phyloP scores from a whole-genome alignment of 306 rosid species.

The Macrotyloma uniflorum region DNA sequence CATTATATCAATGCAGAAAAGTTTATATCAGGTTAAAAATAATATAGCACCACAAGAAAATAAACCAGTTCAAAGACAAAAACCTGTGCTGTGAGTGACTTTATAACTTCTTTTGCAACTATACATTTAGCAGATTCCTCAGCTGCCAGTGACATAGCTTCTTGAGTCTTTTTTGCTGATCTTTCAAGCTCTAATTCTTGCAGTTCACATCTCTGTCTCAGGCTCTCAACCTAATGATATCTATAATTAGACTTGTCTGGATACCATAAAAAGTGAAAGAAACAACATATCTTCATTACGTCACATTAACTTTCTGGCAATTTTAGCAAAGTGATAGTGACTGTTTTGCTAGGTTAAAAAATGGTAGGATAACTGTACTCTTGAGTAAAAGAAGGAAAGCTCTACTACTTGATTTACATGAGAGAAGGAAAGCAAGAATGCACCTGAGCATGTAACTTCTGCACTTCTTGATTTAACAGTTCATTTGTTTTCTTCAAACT shows the following conservation, averaged over 20 bases:
- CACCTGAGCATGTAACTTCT: conserved; percentile 81
- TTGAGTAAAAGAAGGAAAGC: neutral
- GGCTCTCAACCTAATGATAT: conserved; percentile 73
- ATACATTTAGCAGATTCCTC: conserved; percentile 85
- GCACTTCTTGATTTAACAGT: conserved; percentile 80
- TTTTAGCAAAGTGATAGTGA: conserved; percentile 11
- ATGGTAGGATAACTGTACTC: neutral
- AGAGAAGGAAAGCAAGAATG: conserved; percentile 27
- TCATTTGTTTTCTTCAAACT: conserved; percentile 93
- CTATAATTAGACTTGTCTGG: conserved; percentile 33
- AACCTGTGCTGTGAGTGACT: conserved; percentile 92
- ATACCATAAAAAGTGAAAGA: conserved; percentile 11
- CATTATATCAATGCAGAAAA: neutral
- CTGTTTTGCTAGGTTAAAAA: neutral
- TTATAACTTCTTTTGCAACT: conserved; percentile 96
- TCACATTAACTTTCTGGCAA: conserved; percentile 13
- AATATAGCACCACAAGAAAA: conserved; percentile 27
- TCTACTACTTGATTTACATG: neutral
- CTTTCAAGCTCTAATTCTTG: conserved; percentile 88
- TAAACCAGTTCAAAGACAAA: conserved; percentile 25
- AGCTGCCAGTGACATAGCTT: conserved; percentile 75
- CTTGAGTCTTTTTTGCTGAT: conserved; percentile 78
- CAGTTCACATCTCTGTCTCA: conserved; percentile 74
- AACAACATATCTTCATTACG: neutral
- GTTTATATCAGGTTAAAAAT: neutral